A percentile compares a stretch with the other conserved stretches of the same genome.
Evolutionary conservation across 176 grass and related monocot species (phyloP).

Genomic region (Ensete glaucum): DNA sequence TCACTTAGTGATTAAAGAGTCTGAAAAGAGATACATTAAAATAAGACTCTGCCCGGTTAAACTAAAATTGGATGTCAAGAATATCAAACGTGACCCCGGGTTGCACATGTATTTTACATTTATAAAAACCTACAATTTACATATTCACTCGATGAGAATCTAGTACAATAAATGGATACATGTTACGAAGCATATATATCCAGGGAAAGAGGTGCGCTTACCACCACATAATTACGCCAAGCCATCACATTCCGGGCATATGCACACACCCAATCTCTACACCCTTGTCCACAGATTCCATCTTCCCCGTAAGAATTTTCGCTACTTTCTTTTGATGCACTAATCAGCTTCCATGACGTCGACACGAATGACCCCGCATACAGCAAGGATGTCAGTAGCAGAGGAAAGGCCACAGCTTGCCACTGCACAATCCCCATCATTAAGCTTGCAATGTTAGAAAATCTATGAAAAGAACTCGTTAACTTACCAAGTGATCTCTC

Average conservation of each 20-base stretch:
- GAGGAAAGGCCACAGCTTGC: constrained; percentile 49
- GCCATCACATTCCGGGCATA: constrained; percentile 44
- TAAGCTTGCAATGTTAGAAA: neutral
- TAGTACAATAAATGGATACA: no score
- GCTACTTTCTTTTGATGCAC: neutral
- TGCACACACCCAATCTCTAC: constrained; percentile 25
- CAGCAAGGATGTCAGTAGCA: constrained; percentile 64
- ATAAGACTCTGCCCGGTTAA: no score
- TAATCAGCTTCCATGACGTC: constrained; percentile 30
- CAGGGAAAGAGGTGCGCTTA: constrained; percentile 13
- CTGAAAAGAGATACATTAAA: no score
- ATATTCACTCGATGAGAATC: no score
- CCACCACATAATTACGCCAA: constrained; percentile 80
- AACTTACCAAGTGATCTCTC: constrained; percentile 48
- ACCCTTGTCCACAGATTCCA: constrained; percentile 15
- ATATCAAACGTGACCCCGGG: neutral
- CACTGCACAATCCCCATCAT: constrained; percentile 31
- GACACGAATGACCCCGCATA: constrained; percentile 51
- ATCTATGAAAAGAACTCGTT: neutral
- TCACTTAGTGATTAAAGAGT: no score
- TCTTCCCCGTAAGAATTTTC: constrained; percentile 9
- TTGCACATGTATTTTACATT: neutral
- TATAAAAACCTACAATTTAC: no score
- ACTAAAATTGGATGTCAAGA: no score
- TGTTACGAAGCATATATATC: neutral